Evolutionary conservation across 2,329 filamentous ascomycete genomes (phyloP).

Genomic region (Onygena corvina): DNA sequence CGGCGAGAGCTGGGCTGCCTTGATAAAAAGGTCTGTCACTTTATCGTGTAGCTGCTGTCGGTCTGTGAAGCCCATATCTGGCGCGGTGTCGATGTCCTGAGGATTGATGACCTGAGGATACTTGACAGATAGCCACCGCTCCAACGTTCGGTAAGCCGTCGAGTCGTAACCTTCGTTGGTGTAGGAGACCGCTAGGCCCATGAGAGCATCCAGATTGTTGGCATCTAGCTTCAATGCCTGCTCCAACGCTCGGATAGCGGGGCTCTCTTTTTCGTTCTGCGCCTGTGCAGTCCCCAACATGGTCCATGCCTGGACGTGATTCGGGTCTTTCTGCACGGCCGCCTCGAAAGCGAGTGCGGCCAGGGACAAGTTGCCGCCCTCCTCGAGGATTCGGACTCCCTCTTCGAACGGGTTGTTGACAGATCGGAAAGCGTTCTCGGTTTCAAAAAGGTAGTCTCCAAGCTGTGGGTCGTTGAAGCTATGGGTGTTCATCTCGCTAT

Average conservation of each 20-base stretch:
- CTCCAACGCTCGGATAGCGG: conserved; percentile 86
- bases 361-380: conserved; percentile 85
- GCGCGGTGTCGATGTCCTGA: conserved; percentile 53
- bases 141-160: conserved; percentile 87
- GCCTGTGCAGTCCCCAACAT: conserved; percentile 84
- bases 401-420: conserved; percentile 80
- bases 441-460: conserved; percentile 88
- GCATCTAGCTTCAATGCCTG: conserved; percentile 80
- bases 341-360: conserved; percentile 93
- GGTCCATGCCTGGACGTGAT: conserved; percentile 87
- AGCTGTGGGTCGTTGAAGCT: conserved; percentile 62
- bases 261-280: conserved; percentile 96
- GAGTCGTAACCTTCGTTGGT: conserved; percentile 98
- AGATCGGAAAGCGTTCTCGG: conserved; percentile 78
- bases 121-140: conserved; percentile 92
- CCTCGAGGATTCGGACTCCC: conserved; percentile 81
- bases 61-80: conserved; percentile 91
- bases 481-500: conserved; percentile 53
- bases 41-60: conserved; percentile 78
- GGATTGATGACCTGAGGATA: conserved; percentile 73
- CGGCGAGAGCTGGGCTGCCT: conserved; percentile 81
- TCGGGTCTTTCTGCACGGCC: conserved; percentile 76
- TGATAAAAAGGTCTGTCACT: conserved; percentile 81
- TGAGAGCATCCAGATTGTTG: conserved; percentile 74
- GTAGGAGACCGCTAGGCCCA: conserved; percentile 92